phyloP scores from a whole-genome alignment of 495 filamentous ascomycete genomes.

The Penicillium bialowiezense region DNA sequence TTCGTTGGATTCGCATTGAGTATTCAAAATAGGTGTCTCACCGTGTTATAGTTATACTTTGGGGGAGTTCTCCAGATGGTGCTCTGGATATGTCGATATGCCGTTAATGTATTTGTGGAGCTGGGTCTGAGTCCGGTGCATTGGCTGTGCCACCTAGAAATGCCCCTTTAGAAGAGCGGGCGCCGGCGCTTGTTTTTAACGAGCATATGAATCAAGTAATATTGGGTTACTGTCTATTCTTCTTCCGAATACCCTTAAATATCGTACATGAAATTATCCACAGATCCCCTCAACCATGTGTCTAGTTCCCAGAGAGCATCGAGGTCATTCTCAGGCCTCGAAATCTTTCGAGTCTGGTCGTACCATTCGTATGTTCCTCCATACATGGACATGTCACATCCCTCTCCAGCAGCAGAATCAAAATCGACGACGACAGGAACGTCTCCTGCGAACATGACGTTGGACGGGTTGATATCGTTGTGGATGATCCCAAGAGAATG shows the following conservation, averaged over 20 bases:
- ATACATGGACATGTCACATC: not conserved
- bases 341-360: not conserved
- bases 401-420: slow-evolving; percentile 1
- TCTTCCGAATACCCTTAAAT: too few relatives aligned
- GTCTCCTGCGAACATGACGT: slow-evolving; percentile 28
- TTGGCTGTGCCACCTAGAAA: slow-evolving; percentile 1
- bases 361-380: too few relatives aligned
- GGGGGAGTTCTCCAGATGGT: not conserved
- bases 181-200: slow-evolving; percentile 11
- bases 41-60: slow-evolving; percentile 8
- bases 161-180: slow-evolving; percentile 9
- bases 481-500: slow-evolving; percentile 24
- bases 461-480: slow-evolving; percentile 28
- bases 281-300: not conserved
- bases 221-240: not conserved
- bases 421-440: slow-evolving; percentile 17
- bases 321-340: not conserved
- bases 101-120: slow-evolving; percentile 8
- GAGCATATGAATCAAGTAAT: slow-evolving; percentile 7
- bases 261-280: not conserved
- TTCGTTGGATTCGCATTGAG: not conserved
- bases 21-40: not conserved
- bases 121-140: not conserved
- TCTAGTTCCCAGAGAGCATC: not conserved
- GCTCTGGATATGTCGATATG: slow-evolving; percentile 8